Percentiles rank a stretch among this genome's conserved stretches.
Conservation (phyloP, 352 stramenopile species). For the Globisporangium splendens region DNA sequence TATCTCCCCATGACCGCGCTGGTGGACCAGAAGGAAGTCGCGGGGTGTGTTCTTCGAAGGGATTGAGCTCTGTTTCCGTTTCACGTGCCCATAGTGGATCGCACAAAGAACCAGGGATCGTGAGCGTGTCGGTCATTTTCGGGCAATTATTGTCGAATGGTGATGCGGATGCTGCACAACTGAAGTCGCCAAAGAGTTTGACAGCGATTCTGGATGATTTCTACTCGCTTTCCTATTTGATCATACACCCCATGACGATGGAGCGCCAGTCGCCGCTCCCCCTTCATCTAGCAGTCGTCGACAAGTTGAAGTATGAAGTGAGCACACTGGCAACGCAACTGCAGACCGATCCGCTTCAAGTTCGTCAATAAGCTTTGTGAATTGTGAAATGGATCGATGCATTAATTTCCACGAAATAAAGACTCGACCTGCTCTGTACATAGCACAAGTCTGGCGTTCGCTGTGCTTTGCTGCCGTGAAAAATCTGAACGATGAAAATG, state of each 20-base stretch:
- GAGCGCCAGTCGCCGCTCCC: constrained; percentile 59
- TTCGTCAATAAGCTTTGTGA: neutral
- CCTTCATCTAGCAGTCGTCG: constrained; percentile 49
- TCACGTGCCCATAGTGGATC: neutral
- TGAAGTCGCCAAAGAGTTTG: constrained; percentile 9
- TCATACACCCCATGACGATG: constrained; percentile 63
- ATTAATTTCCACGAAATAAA: neutral
- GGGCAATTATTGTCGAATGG: constrained; percentile 10
- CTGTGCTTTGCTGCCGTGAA: too few relatives aligned
- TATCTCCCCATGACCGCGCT: constrained; percentile 29
- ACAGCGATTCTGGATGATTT: constrained; percentile 53
- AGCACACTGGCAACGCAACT: constrained; percentile 18
- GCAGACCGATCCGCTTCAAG: constrained; percentile 11
- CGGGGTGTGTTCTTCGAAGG: constrained; percentile 23
- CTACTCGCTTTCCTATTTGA: constrained; percentile 66
- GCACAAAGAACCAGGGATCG: constrained; percentile 25
- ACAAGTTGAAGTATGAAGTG: constrained; percentile 22
- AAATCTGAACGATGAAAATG: too few relatives aligned
- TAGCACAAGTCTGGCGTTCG: neutral
- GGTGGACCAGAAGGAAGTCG: constrained; percentile 24
- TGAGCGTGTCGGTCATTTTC: constrained; percentile 34
- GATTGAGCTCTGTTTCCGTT: constrained; percentile 8
- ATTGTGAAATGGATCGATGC: neutral
- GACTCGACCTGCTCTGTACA: neutral
- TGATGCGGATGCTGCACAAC: constrained; percentile 5